Evolutionary conservation across 2,329 filamentous ascomycete species (phyloP), one percentile per base, ranked within the genome.

Genomic region (Botrytis aclada): DNA sequence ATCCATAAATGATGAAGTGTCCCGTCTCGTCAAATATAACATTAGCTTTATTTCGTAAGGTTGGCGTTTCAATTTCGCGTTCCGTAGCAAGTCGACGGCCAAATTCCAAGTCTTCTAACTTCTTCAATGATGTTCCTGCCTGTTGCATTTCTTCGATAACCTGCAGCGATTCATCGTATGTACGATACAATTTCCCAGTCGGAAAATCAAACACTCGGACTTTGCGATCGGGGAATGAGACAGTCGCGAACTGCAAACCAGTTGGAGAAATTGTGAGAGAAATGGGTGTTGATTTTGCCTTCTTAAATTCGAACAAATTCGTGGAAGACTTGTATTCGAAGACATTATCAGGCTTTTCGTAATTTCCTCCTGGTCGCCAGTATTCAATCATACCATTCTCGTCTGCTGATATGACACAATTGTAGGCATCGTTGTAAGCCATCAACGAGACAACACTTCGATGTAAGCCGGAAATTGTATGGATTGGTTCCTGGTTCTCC

Each of bases 231-330:
- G 96, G 97, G 77, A 98, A 91, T 0, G 96, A 99, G 77, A 96
- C 91, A 0, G 94, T 92, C 2, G 92, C 94, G 80, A 99, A 96
- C 74, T 94, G 93, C 73, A 92, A 88, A 8, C 95, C 94, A 0
- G 92, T 92, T 0, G 95, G 94, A 0, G 96, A 98, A 64, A 99
- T 88, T 0, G 92, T 93, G 66, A 99, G 85, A 18, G 93, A 93
- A 6, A 90, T 89, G 0, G 95, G 95, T 0, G 92, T 88, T 0
- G 94, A 93, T 82, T 97, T 98, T 69, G 93, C 88, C 83, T 98
- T 98, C 80, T 97, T 98, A 84, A 99, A 98, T 70, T 97, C 95
- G 80, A 98, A 99, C 1, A 99, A 86, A 79, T 93, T 96, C 4
- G 96, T 99, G 1, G 93, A 91, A 80, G 94, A 97, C 83, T 99